These are phyloP conservation scores for Papiliotrema flavescens DNA, from an alignment of 1,284 basidiomycete genomes.

Conservation along the genomic window DNA sequence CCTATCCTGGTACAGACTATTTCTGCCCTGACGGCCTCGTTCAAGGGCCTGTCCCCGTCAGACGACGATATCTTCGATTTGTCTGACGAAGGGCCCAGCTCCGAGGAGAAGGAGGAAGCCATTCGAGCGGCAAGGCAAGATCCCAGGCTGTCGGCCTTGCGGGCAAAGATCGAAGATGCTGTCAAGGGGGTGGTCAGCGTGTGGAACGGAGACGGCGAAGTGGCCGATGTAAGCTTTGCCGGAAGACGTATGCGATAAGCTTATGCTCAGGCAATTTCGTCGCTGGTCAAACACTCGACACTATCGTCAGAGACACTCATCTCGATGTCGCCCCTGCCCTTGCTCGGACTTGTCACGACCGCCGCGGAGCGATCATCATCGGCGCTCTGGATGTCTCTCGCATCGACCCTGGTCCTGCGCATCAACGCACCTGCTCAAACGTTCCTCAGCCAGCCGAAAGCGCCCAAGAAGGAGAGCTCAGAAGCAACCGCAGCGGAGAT, in stretches of 20 bases:
- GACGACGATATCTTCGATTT: constrained; percentile 62
- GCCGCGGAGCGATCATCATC: constrained; percentile 70
- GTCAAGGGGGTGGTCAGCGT: constrained; percentile 62
- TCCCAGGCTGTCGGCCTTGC: constrained; percentile 59
- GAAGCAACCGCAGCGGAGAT: constrained; percentile 15
- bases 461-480: constrained; percentile 33
- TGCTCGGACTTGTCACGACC: constrained; percentile 71
- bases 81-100: constrained; percentile 51
- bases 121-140: constrained; percentile 58
- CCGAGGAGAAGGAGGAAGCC: constrained; percentile 22
- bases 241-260: not conserved
- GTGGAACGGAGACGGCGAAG: constrained; percentile 70
- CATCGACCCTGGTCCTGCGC: constrained; percentile 70
- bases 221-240: constrained; percentile 60
- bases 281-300: constrained; percentile 39
- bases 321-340: constrained; percentile 69
- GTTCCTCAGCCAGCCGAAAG: no score
- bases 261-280: constrained; percentile 33
- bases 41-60: constrained; percentile 74
- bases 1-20: constrained; percentile 55
- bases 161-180: constrained; percentile 61
- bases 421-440: constrained; percentile 61
- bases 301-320: constrained; percentile 59
- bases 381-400: constrained; percentile 76
- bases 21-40: constrained; percentile 72